Evolutionary conservation across 441 rosid genomes (phyloP).

Genomic region (Corymbia citriodora): DNA sequence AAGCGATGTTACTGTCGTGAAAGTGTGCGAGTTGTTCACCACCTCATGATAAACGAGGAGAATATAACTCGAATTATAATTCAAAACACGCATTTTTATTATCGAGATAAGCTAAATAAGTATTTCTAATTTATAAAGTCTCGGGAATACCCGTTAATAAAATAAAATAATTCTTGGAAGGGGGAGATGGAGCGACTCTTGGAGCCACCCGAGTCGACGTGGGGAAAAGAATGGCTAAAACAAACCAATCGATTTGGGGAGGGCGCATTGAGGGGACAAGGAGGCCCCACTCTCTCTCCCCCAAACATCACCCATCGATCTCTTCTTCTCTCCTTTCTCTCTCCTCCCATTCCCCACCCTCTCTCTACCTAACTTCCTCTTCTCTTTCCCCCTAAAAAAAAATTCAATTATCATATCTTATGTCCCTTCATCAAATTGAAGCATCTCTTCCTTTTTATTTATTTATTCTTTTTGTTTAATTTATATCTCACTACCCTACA

Average conservation of each 20-base stretch:
- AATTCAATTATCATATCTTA: neutral
- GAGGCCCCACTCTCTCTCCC: neutral
- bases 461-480: neutral
- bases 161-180: neutral
- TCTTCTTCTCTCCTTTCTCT: no score
- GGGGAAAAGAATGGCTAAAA: neutral
- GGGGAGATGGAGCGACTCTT: neutral
- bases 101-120: neutral
- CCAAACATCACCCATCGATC: neutral
- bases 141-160: neutral
- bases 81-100: accelerated
- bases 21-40: accelerated
- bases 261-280: neutral
- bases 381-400: neutral
- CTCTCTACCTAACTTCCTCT: neutral
- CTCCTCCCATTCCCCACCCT: neutral
- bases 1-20: accelerated
- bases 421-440: neutral
- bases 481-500: neutral
- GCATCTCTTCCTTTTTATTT: neutral
- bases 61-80: neutral
- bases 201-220: neutral
- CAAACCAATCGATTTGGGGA: neutral
- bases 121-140: no score
- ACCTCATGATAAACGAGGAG: neutral